These are phyloP conservation scores for Lasiosphaeria miniovina DNA, from an alignment of 495 filamentous ascomycete genomes.

Conservation along the genomic window DNA sequence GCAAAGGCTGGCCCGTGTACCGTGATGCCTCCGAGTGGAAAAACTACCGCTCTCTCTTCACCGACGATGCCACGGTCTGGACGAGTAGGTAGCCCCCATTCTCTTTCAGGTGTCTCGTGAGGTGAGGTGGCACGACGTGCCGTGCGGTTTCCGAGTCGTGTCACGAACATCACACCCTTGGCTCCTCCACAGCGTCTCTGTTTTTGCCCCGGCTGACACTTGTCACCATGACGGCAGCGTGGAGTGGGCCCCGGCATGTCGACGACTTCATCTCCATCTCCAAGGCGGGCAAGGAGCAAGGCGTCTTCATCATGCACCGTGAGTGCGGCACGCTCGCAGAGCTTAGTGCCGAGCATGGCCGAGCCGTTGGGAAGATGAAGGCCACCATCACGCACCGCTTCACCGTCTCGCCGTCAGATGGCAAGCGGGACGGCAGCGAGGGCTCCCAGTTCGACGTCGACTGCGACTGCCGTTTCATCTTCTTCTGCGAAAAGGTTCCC, in stretches of 20 bases:
- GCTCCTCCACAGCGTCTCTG: not conserved
- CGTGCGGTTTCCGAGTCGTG: too few species aligned
- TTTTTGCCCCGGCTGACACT: not conserved
- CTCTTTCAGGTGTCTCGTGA: not conserved
- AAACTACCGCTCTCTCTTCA: constrained; percentile 61
- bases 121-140: too few species aligned
- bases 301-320: constrained; percentile 67
- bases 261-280: constrained; percentile 59
- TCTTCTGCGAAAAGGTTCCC: constrained; percentile 52
- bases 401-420: constrained; percentile 21
- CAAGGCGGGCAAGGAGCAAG: constrained; percentile 56
- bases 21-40: constrained; percentile 65
- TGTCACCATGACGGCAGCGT: constrained; percentile 35
- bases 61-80: constrained; percentile 56
- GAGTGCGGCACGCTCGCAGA: constrained; percentile 62
- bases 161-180: not conserved
- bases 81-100: constrained; percentile 42
- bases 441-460: constrained; percentile 55
- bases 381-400: constrained; percentile 69
- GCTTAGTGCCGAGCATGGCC: constrained; percentile 40
- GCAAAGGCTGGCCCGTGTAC: constrained; percentile 66
- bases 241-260: constrained; percentile 52
- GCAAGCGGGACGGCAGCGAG: constrained; percentile 16
- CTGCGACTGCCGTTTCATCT: constrained; percentile 61
- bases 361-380: constrained; percentile 71